Base-by-base conservation (phyloP, 148 eudicot genomes). In the Rhododendron vialii region DNA sequence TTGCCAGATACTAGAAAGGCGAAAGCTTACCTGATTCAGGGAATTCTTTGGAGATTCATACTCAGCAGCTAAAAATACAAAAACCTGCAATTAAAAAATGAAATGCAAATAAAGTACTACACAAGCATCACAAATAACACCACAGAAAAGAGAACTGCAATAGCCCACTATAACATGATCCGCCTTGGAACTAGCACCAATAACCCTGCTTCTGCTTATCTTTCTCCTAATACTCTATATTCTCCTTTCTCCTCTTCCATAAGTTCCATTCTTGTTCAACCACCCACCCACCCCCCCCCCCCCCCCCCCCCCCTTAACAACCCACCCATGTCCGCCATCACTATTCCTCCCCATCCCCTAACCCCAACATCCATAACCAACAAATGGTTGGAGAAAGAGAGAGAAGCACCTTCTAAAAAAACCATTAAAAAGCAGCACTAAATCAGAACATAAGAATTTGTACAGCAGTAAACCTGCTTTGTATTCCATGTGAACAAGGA, bases 41-140 rank as follows among this genome's bases (percentile, higher is more conserved):
- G 92, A 83, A 88, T 96, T 94, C 87, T 92, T 89, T 85, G 93
- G 90, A 81, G 94, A 95, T 90, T 87, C 94, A 89, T 96, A 96
- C 85, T 96, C 99, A 24, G 99, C 99, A 43, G 99, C 98, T 84
- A 96, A 86, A 89, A 96, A 96, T 80, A 93, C 98, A 89, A 96
- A 96, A 35, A 96, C 98, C 99, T 96, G 94, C 84, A 90, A 87
- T 80, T 59, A 2, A 74, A 83, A 85, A 85, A 78, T 73, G 47
- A 77, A 35, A 80, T 41, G 63, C 63, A 78, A 55, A 33, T 75
- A 28, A 87, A 41, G 36, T 24, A 50, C 20, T 15, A 24, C 57
- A 48, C 50, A 88, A 57, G 26, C 2, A 26, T 69, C 30, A 28
- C 36, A 28, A 28, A 28, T 69, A 69, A 71, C 9, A 71, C 18